Evolutionary conservation across 1,284 basidiomycete species (phyloP).

Genomic region (Trametes polyzona): DNA sequence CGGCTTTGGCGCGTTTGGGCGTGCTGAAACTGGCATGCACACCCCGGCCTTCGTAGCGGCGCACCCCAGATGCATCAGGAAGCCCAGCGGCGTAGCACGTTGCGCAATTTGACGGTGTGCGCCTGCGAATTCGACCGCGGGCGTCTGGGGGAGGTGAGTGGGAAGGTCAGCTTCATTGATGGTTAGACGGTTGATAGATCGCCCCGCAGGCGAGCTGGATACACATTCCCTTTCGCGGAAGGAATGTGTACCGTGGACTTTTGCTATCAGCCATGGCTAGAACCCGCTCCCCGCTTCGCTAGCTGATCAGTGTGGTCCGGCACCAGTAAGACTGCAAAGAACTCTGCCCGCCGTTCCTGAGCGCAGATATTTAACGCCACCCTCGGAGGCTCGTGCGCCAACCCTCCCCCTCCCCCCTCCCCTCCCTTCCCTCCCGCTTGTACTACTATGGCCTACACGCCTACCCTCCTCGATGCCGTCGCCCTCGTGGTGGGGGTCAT

Average conservation of each 20-base stretch:
- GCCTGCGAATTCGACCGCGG: not conserved
- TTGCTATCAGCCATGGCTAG: slow-evolving; percentile 13
- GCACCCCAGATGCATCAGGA: not conserved
- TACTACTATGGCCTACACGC: slow-evolving; percentile 24
- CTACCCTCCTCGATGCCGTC: slow-evolving; percentile 20
- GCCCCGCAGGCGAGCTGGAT: slow-evolving; percentile 6
- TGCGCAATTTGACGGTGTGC: not conserved
- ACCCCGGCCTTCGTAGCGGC: not conserved
- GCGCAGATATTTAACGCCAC: slow-evolving; percentile 8
- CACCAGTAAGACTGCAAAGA: not conserved
- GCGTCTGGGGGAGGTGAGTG: slow-evolving; percentile 5
- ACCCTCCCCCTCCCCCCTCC: not conserved
- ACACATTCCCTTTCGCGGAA: slow-evolving; percentile 14
- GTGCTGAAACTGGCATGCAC: not conserved
- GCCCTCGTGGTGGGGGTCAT: slow-evolving; percentile 19
- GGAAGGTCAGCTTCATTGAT: slow-evolving; percentile 12
- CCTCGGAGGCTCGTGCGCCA: not conserved
- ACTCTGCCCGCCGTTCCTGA: slow-evolving; percentile 8
- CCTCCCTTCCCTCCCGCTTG: not conserved
- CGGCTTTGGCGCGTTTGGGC: not conserved
- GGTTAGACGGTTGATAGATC: slow-evolving; percentile 9
- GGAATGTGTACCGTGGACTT: not conserved
- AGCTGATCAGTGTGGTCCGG: slow-evolving; percentile 2
- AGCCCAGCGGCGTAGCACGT: slow-evolving; percentile 5
- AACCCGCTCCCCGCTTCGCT: slow-evolving; percentile 2